Percentiles rank a stretch among this genome's conserved stretches.
Conservation (phyloP, 2,329 filamentous ascomycete genomes). For the Fusarium torulosum region DNA sequence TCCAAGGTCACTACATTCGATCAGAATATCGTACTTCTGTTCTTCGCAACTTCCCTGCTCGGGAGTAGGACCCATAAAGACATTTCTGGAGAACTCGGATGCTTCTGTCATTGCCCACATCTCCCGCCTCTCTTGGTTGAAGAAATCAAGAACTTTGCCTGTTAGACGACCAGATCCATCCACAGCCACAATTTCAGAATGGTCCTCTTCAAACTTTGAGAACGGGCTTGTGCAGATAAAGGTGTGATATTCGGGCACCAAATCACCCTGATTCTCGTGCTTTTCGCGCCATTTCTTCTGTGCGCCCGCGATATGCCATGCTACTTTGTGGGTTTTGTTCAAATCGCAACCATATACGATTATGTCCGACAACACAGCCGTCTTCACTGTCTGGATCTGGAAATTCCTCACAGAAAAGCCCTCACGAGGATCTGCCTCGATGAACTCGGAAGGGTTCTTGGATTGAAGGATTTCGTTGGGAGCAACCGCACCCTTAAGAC, state of each 20-base stretch:
- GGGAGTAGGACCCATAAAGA: constrained; percentile 90
- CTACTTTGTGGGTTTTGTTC: constrained; percentile 71
- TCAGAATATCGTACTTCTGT: constrained; percentile 81
- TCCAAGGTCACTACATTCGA: constrained; percentile 90
- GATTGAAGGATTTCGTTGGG: constrained; percentile 81
- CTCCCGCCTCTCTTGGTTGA: constrained; percentile 87
- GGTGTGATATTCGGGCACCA: constrained; percentile 80
- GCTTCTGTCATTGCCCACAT: constrained; percentile 95
- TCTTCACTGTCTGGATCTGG: constrained; percentile 92
- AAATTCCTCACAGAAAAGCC: constrained; percentile 98
- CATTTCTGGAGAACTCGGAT: constrained; percentile 88
- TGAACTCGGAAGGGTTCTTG: constrained; percentile 69
- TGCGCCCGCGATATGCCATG: constrained; percentile 77
- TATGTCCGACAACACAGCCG: constrained; percentile 89
- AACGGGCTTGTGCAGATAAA: constrained; percentile 79
- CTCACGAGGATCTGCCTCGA: constrained; percentile 86
- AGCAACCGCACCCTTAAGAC: constrained; percentile 87
- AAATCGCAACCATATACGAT: constrained; percentile 87
- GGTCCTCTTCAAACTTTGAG: constrained; percentile 75
- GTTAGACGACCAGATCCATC: constrained; percentile 79
- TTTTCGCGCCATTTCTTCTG: constrained; percentile 80
- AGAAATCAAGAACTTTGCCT: constrained; percentile 86
- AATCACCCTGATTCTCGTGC: constrained; percentile 67
- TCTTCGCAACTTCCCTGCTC: constrained; percentile 72
- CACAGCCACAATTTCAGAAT: constrained; percentile 79